Base-by-base conservation (phyloP, 1,284 basidiomycete species). In the Ganoderma resinaceum region DNA sequence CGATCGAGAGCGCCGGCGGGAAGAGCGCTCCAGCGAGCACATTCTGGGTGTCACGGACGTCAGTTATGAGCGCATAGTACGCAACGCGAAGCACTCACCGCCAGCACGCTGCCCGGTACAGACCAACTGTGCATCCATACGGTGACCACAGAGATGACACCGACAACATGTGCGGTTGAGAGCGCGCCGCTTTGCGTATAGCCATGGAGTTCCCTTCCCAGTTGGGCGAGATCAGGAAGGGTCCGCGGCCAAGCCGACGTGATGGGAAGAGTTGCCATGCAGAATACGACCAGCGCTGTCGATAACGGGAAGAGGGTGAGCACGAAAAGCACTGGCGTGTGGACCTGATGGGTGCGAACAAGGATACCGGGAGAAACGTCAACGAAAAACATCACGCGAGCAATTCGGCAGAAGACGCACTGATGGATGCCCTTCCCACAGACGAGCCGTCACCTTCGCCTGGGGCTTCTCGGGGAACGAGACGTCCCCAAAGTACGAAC, bases 101-200 rank as follows among this genome's bases (percentile, higher is more conserved):
- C 91, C 66, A 97, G 86, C 64, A 96, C 95, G 70, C 94, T 95
- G 6, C 95, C 95, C 5, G 95, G 95, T 62, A 97, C 88, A 69
- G 94, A 96, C 95, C 95, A 97, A 8, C 95, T 95, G 78, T 97
- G 95, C 81, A 96, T 97, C 95, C 95, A 97, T 42, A 95, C 84
- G 2, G 94, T 93, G 26, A 92, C 90, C n/a, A 95, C 85, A 43
- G 91, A 90, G 75, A 97, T 86, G 46, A 95, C 94, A n/a, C 85
- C 89, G 58, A 96, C 79, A 58, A 95, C 91, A 78, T 95, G 93
- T 5, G 86, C 85, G 66, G 89, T 83, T 20, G 89, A 86, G 1
- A 79, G 81, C 18, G 82, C 74, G 6, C 91, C 91, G 70, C 90
- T 91, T 75, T 91, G 90, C 4, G 91, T 88, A 77, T 95, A 95